Evolutionary conservation across 495 filamentous ascomycete species (phyloP).

Genomic region (Lasiosphaeris hirsuta): DNA sequence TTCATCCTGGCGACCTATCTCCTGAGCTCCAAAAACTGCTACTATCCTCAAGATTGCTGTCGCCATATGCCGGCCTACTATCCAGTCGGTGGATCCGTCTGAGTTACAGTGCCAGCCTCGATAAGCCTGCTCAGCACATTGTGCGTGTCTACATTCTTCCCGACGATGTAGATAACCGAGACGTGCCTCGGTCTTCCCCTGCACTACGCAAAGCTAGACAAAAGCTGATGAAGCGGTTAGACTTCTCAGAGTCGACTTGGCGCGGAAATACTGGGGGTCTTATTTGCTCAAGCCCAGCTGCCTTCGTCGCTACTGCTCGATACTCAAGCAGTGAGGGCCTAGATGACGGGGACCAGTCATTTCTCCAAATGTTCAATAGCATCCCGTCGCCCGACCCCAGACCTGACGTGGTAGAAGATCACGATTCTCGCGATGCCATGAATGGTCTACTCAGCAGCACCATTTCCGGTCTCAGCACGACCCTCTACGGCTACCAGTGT

Average conservation of each 20-base stretch:
- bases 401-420: slow-evolving; percentile 50
- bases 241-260: slow-evolving; percentile 58
- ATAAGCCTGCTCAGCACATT: slow-evolving; percentile 24
- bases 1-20: slow-evolving; percentile 15
- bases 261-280: slow-evolving; percentile 31
- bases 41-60: slow-evolving; percentile 26
- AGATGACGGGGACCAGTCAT: slow-evolving; percentile 42
- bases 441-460: slow-evolving; percentile 55
- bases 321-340: not conserved
- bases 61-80: slow-evolving; percentile 28
- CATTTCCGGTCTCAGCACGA: slow-evolving; percentile 61
- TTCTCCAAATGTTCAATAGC: slow-evolving; percentile 86
- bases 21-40: slow-evolving; percentile 29
- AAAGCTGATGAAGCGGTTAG: slow-evolving; percentile 52
- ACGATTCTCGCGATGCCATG: slow-evolving; percentile 58
- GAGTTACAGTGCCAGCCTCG: slow-evolving; percentile 24
- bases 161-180: slow-evolving; percentile 56
- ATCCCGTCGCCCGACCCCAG: slow-evolving; percentile 67
- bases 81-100: slow-evolving; percentile 41
- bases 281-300: not conserved
- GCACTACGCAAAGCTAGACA: slow-evolving; percentile 45
- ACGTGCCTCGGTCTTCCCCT: slow-evolving; percentile 42
- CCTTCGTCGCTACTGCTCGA: not conserved
- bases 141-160: slow-evolving; percentile 65
- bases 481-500: slow-evolving; percentile 74